A percentile compares a stretch with the other conserved stretches of the same genome.
Conservation (phyloP, 768 basidiomycete species). For the Suillus occidentalis region DNA sequence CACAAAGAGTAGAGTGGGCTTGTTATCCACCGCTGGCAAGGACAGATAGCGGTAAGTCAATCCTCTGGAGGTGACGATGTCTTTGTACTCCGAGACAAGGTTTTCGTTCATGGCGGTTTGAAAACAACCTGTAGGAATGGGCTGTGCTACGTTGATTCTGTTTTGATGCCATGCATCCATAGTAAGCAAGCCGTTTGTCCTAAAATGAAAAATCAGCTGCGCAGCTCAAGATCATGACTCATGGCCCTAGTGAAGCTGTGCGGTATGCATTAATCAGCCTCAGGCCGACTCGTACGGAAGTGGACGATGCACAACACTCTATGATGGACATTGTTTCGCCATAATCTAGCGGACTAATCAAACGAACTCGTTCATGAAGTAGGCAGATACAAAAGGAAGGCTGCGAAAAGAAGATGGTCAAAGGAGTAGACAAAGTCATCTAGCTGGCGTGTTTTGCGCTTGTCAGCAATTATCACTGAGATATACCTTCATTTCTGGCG, state of each 20-base stretch:
- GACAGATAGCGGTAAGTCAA: conserved; percentile 39
- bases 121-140: neutral
- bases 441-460: neutral
- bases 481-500: neutral
- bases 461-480: neutral
- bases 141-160: neutral
- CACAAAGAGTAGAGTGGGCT: conserved; percentile 42
- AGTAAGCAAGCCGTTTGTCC: neutral
- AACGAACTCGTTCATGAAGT: neutral
- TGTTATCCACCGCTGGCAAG: conserved; percentile 22
- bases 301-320: neutral
- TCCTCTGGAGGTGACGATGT: conserved; percentile 30
- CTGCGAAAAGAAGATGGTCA: neutral
- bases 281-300: neutral
- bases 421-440: neutral
- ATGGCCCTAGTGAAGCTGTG: neutral
- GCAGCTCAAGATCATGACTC: neutral
- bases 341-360: neutral
- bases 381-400: neutral
- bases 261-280: neutral
- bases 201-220: neutral
- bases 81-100: conserved; percentile 32
- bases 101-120: conserved; percentile 22
- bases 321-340: neutral
- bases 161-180: neutral